These are phyloP conservation scores for Aspergillus versicolor DNA, from an alignment of 2,329 filamentous ascomycete species.

Conservation along the genomic window DNA sequence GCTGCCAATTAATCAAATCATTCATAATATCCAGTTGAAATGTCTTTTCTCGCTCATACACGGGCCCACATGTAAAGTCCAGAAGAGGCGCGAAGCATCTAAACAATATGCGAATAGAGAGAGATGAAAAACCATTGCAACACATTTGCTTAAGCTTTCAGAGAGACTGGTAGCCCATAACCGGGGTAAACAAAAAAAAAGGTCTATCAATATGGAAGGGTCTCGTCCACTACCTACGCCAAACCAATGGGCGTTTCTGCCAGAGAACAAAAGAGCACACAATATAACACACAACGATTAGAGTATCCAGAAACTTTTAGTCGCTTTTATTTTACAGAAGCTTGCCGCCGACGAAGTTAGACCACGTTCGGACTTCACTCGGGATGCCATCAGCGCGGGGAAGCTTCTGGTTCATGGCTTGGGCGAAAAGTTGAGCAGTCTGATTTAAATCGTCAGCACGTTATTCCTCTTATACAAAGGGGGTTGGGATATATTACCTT, in stretches of 20 bases:
- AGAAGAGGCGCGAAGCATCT: constrained; percentile 12
- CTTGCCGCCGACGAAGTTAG: constrained; percentile 81
- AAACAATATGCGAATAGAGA: constrained; percentile 15
- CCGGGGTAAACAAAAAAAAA: constrained; percentile 25
- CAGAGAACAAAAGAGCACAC: constrained; percentile 14
- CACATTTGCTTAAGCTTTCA: constrained; percentile 11
- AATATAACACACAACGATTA: constrained; percentile 20
- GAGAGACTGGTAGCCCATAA: constrained; percentile 12
- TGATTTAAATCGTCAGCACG: constrained; percentile 43
- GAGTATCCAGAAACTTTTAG: constrained; percentile 23
- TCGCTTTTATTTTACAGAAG: constrained; percentile 38
- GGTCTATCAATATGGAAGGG: constrained; percentile 31
- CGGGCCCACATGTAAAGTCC: constrained; percentile 23
- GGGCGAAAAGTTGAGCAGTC: constrained; percentile 94
- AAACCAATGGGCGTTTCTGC: constrained; percentile 23
- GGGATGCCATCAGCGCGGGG: constrained; percentile 86
- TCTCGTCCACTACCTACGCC: constrained; percentile 30
- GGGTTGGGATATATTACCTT: constrained; percentile 62
- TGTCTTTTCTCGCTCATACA: constrained; percentile 32
- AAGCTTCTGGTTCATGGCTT: constrained; percentile 96
- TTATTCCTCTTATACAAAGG: background rate
- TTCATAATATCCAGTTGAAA: constrained; percentile 14
- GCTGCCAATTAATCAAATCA: constrained; percentile 14
- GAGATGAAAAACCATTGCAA: constrained; percentile 7
- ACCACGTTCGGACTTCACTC: constrained; percentile 88